A percentile compares a stretch with the other conserved stretches of the same genome.
Conservation (phyloP, 2,329 filamentous ascomycete genomes). For the Ophiocordyceps camponoti-saundersi region DNA sequence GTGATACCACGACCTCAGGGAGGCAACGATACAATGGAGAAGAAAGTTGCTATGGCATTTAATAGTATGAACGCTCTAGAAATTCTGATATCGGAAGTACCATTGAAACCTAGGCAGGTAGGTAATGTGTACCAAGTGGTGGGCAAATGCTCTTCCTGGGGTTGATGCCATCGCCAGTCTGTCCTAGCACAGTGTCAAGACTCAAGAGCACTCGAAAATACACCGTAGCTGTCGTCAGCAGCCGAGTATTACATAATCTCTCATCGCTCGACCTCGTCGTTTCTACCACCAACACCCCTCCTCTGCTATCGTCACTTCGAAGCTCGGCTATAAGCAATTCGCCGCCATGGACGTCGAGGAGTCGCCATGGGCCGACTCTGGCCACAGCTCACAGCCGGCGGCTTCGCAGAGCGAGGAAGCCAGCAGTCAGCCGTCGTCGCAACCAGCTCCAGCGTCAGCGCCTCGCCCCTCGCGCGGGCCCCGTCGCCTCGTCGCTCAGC, state of each 20-base stretch:
- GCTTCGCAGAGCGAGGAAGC: conserved; percentile 15
- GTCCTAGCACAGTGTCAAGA: too few relatives aligned
- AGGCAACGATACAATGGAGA: too few relatives aligned
- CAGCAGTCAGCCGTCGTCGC: conserved; percentile 13
- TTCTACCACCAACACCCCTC: background rate
- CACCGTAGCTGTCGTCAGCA: background rate
- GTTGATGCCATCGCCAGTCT: too few relatives aligned
- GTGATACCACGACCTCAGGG: too few relatives aligned
- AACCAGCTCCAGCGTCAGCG: conserved; percentile 13
- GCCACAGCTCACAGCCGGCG: conserved; percentile 11
- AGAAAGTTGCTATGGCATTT: too few relatives aligned
- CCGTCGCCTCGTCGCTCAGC: conserved; percentile 54
- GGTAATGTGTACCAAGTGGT: too few relatives aligned
- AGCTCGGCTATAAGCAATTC: background rate
- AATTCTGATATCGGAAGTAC: too few relatives aligned
- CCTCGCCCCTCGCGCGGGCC: conserved; percentile 29
- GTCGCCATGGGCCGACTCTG: conserved; percentile 35
- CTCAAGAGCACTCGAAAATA: too few relatives aligned
- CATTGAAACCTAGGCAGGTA: too few relatives aligned
- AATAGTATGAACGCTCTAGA: too few relatives aligned
- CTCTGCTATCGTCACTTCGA: background rate
- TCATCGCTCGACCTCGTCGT: background rate
- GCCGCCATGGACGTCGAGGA: conserved; percentile 31
- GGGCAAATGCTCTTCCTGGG: too few relatives aligned
- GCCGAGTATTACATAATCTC: background rate